A percentile compares a stretch with the other conserved stretches of the same genome.
These are phyloP conservation scores for Penicillium sp. DNA, from an alignment of 2,329 filamentous ascomycete species.

Conservation along the genomic window DNA sequence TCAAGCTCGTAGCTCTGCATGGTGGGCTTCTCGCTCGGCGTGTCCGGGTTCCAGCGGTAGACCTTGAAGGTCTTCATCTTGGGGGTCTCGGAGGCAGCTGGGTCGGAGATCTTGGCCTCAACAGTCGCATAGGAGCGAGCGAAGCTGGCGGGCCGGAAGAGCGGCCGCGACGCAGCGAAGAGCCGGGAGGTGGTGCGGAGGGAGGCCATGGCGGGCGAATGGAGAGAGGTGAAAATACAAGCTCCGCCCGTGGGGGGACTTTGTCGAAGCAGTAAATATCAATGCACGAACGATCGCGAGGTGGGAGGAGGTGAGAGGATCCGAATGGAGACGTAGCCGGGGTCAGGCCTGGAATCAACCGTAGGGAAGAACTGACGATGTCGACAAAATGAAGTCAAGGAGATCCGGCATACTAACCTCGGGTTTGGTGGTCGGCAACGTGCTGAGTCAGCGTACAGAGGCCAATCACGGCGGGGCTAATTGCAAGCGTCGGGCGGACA, in stretches of 20 bases:
- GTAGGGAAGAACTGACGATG: slow-evolving; percentile 15
- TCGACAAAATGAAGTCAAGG: slow-evolving; percentile 32
- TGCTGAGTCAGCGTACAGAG: slow-evolving; percentile 32
- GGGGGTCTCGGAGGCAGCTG: slow-evolving; percentile 58
- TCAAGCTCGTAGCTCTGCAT: slow-evolving; percentile 97
- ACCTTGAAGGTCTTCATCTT: slow-evolving; percentile 94
- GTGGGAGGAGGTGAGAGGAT: slow-evolving; percentile 21
- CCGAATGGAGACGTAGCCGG: slow-evolving; percentile 24
- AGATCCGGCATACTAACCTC: slow-evolving; percentile 37
- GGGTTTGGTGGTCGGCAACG: slow-evolving; percentile 36
- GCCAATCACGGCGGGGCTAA: slow-evolving; percentile 38
- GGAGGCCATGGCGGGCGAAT: slow-evolving; percentile 47
- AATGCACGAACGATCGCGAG: slow-evolving; percentile 2
- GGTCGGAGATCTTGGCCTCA: slow-evolving; percentile 60
- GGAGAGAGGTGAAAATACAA: slow-evolving; percentile 11
- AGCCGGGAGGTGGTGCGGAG: slow-evolving; percentile 52
- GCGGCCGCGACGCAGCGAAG: slow-evolving; percentile 44
- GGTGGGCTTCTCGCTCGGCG: slow-evolving; percentile 85
- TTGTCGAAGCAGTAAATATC: slow-evolving; percentile 10
- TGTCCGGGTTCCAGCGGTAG: slow-evolving; percentile 98
- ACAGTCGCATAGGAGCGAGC: slow-evolving; percentile 53
- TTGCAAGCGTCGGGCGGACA: slow-evolving; percentile 44
- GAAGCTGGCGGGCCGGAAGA: slow-evolving; percentile 44
- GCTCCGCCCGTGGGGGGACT: slow-evolving; percentile 8
- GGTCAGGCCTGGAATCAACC: slow-evolving; percentile 17